phyloP scores from a whole-genome alignment of 768 basidiomycete genomes.

The Phaffia tasmanica region DNA sequence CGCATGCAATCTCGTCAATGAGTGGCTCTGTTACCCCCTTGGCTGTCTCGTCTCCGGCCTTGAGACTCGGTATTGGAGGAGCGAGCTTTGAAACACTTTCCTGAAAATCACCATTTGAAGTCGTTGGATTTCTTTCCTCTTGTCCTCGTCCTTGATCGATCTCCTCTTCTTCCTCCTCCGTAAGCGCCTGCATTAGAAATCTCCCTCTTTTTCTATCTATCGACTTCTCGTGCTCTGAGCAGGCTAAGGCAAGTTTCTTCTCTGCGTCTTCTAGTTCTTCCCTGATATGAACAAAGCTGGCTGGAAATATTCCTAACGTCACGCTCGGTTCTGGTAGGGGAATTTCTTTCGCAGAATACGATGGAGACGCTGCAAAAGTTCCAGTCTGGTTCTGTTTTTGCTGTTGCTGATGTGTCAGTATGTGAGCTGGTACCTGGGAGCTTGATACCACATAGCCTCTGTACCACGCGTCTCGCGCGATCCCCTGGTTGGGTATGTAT shows the following conservation, averaged over 20 bases:
- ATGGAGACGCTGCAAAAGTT: not conserved
- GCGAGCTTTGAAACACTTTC: slow-evolving; percentile 44
- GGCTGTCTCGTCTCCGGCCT: slow-evolving; percentile 84
- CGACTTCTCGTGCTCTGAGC: slow-evolving; percentile 42
- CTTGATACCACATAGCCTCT: slow-evolving; percentile 64
- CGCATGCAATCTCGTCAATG: slow-evolving; percentile 93
- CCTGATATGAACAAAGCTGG: slow-evolving; percentile 72
- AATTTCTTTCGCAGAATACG: slow-evolving; percentile 12
- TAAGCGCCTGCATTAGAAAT: slow-evolving; percentile 47
- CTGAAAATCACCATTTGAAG: not conserved
- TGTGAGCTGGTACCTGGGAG: not conserved
- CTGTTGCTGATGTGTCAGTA: not conserved
- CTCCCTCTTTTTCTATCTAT: slow-evolving; percentile 7
- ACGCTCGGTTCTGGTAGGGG: slow-evolving; percentile 43
- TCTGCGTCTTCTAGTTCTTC: slow-evolving; percentile 81
- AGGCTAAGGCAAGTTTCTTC: slow-evolving; percentile 67
- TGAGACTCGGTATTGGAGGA: slow-evolving; percentile 85
- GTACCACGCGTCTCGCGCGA: slow-evolving; percentile 66
- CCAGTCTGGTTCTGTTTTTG: not conserved
- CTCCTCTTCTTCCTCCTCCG: slow-evolving; percentile 52
- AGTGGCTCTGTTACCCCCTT: slow-evolving; percentile 75
- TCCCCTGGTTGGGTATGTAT: slow-evolving; percentile 20
- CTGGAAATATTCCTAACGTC: slow-evolving; percentile 88
- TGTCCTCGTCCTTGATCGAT: not conserved
- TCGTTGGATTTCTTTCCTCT: not conserved